Evolutionary conservation across 1,139 yeast genomes (phyloP).

Genomic region (Debaryomyces sp.): DNA sequence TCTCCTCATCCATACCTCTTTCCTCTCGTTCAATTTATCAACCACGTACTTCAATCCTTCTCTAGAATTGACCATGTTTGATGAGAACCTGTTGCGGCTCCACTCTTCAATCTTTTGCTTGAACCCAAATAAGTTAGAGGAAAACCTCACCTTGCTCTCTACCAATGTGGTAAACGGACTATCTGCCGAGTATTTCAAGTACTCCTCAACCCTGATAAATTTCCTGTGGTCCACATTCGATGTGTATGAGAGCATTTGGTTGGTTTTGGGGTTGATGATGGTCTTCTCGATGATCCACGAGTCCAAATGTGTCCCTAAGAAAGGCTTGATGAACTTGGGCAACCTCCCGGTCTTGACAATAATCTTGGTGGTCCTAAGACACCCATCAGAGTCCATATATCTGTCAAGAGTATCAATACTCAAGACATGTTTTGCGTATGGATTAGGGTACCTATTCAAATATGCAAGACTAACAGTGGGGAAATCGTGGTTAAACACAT

Average conservation of each 20-base stretch:
- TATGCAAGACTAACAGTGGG: constrained; percentile 77
- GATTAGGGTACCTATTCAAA: constrained; percentile 87
- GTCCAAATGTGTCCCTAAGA: constrained; percentile 71
- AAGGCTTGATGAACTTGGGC: constrained; percentile 79
- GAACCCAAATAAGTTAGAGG: constrained; percentile 71
- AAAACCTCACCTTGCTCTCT: constrained; percentile 63
- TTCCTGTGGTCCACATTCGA: constrained; percentile 85
- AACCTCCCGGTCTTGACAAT: constrained; percentile 80
- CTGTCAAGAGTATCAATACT: constrained; percentile 78
- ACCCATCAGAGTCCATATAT: constrained; percentile 61
- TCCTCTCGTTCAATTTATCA: constrained; percentile 45
- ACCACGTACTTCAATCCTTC: constrained; percentile 79
- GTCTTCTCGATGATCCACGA: constrained; percentile 87
- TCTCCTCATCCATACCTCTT: constrained; percentile 3
- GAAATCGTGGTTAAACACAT: constrained; percentile 65
- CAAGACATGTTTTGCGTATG: constrained; percentile 85
- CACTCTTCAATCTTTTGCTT: constrained; percentile 79
- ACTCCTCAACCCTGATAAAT: constrained; percentile 80
- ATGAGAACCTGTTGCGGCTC: constrained; percentile 72
- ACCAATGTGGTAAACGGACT: constrained; percentile 39
- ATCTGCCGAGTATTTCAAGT: constrained; percentile 45
- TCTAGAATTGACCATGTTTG: constrained; percentile 67
- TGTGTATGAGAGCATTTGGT: constrained; percentile 69
- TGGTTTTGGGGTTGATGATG: constrained; percentile 64
- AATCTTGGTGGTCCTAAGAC: constrained; percentile 71